Evolutionary conservation across 352 stramenopile species (phyloP).

Genomic region (Phytophthora pseudosyringae): DNA sequence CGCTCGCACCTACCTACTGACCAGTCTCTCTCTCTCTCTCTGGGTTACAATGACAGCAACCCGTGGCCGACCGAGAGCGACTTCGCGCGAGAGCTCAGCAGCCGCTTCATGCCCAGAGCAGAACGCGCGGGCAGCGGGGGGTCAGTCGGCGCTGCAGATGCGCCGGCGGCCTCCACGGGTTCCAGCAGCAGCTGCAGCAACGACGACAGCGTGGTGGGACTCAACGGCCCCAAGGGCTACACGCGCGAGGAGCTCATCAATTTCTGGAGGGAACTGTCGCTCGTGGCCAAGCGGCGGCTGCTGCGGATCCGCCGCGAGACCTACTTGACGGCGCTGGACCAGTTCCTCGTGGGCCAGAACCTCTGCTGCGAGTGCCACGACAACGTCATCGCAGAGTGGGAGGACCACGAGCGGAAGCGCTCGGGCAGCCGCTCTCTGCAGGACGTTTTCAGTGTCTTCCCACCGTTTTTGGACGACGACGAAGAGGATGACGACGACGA

Average conservation of each 20-base stretch:
- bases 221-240: conserved; percentile 58
- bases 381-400: conserved; percentile 85
- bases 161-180: conserved; percentile 15
- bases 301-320: conserved; percentile 77
- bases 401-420: conserved; percentile 74
- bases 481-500: conserved; percentile 71
- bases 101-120: conserved; percentile 22
- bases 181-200: conserved; percentile 38
- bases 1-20: neutral
- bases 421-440: conserved; percentile 71
- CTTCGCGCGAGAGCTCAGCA: conserved; percentile 34
- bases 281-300: conserved; percentile 68
- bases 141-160: neutral
- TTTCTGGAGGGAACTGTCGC: conserved; percentile 78
- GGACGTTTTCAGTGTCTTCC: conserved; percentile 81
- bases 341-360: conserved; percentile 80
- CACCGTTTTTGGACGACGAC: conserved; percentile 75
- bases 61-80: conserved; percentile 45
- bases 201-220: conserved; percentile 29
- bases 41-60: conserved; percentile 23
- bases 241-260: conserved; percentile 81
- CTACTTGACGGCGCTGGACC: conserved; percentile 71
- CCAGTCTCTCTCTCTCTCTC: conserved; percentile 9
- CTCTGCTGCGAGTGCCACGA: conserved; percentile 86
- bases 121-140: conserved; percentile 9